Conservation (phyloP, 331 rosid genomes). For the Erythrophleum ivorense region DNA sequence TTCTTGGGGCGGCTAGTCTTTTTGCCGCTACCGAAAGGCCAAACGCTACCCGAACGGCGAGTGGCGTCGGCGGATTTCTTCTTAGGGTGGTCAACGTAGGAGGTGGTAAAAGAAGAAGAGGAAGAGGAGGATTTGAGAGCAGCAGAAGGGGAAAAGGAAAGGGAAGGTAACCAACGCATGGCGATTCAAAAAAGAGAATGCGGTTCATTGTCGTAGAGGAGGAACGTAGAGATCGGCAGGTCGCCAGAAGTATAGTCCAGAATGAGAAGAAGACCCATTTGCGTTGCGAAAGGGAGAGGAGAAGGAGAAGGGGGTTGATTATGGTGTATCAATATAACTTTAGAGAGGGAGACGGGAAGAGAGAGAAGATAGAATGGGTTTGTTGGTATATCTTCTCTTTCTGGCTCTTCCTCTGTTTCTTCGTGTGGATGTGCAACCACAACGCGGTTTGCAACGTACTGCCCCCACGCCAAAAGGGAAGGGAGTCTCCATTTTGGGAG, state of each 20-base stretch:
- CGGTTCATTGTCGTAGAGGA: neutral
- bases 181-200: slow-evolving; percentile 23
- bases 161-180: slow-evolving; percentile 84
- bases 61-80: slow-evolving; percentile 14
- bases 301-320: neutral
- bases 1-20: slow-evolving; percentile 50
- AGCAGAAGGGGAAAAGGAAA: slow-evolving; percentile 47
- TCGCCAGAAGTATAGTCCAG: neutral
- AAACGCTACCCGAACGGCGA: slow-evolving; percentile 6
- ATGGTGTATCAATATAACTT: neutral
- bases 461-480: slow-evolving; percentile 28
- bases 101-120: slow-evolving; percentile 21
- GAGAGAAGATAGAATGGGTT: neutral
- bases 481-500: slow-evolving; percentile 22
- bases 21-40: slow-evolving; percentile 58
- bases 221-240: slow-evolving; percentile 21
- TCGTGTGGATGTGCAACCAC: neutral
- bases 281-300: neutral
- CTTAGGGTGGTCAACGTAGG: slow-evolving; percentile 23
- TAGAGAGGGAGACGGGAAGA: neutral
- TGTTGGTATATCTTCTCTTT: neutral
- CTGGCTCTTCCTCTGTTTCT: neutral
- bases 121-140: slow-evolving; percentile 36
- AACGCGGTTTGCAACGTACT: slow-evolving; percentile 36
- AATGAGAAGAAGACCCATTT: slow-evolving; percentile 34